Base-by-base conservation (phyloP, 2,329 filamentous ascomycete species). In the Phialemonium atrogriseum region DNA sequence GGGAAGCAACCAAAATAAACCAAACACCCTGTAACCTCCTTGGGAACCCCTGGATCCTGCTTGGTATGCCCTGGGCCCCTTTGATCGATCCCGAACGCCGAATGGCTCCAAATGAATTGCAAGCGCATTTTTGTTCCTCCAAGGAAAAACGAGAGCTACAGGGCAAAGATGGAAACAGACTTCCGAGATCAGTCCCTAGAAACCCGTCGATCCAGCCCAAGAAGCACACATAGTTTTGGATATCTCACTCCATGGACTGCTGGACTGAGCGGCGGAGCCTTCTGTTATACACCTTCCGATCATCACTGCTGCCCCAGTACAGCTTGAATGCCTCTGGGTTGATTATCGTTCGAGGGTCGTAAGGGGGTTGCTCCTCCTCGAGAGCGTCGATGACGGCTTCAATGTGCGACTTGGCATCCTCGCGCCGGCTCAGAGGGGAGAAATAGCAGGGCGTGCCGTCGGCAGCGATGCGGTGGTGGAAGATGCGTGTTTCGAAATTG, bases 331-430 rank as follows among this genome's bases (percentile, higher is more conserved):
- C 87, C 48, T 94, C 88, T 0, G 79, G 82, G 42, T 94, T 81
- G 22, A 96, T 85, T 19, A 86, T 73, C 9, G 84, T 88, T 27
- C 89, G 73, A 1, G 91, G 91, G 51, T 98, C 91, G 50, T 94
- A 96, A 0, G 83, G 80, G 0, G 88, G 85, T 2, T 77, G 70
- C 38, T 93, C 85, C 34, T 96, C 88, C 50, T 95, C 87, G n/a
- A 96, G 66, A 1, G 80, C 72, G 6, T 73, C 69, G 40, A 95
- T 75, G 34, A 96, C 81, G 5, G 81, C 83, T 34, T 93, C 80
- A 25, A 98, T 79, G 44, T 96, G 89, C 4, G 79, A 77, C 38
- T 73, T 76, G 46, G 89, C 75, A 46, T 94, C 87, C 39, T 94
- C 87, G 5, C 67, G 60, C 28, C 73, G 75, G 35, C 51, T 56